Conservation (phyloP, 2,329 filamentous ascomycete genomes). For the Pseudofabraea citricarpa region DNA sequence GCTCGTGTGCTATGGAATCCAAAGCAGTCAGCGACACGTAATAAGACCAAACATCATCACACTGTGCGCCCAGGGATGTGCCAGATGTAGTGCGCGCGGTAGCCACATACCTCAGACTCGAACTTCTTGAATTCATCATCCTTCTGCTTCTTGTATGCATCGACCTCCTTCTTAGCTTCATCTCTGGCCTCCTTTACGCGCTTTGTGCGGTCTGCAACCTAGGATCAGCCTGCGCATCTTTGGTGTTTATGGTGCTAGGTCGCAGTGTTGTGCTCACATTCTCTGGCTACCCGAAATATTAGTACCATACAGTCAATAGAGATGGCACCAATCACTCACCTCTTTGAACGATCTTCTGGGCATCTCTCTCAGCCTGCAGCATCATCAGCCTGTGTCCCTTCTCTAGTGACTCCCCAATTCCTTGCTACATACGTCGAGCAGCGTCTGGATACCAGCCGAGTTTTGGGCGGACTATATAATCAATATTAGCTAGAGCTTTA, state of each 20-base stretch:
- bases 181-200: constrained; percentile 93
- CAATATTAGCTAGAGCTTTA: constrained; percentile 13
- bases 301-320: too few species aligned
- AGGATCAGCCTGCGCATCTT: constrained; percentile 3
- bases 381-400: constrained; percentile 29
- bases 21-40: too few species aligned
- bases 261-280: constrained; percentile 63
- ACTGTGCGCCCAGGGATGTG: too few species aligned
- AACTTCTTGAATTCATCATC: constrained; percentile 95
- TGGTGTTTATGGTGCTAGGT: too few species aligned
- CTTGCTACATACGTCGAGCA: constrained; percentile 77
- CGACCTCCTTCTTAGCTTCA: constrained; percentile 97
- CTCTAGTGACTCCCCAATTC: not conserved
- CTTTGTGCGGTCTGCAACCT: constrained; percentile 76
- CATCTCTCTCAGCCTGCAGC: constrained; percentile 86
- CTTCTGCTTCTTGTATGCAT: constrained; percentile 84
- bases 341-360: constrained; percentile 98
- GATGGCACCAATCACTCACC: constrained; percentile 60
- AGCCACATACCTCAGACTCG: constrained; percentile 64
- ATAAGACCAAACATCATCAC: too few species aligned
- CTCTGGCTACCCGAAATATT: constrained; percentile 80
- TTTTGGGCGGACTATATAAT: constrained; percentile 83
- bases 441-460: constrained; percentile 95
- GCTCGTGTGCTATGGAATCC: constrained; percentile 86
- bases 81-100: too few species aligned